A percentile compares a stretch with the other conserved stretches of the same genome.
phyloP scores from a whole-genome alignment of 371 early-diverging fungal species.

The Mortierella sp. region DNA sequence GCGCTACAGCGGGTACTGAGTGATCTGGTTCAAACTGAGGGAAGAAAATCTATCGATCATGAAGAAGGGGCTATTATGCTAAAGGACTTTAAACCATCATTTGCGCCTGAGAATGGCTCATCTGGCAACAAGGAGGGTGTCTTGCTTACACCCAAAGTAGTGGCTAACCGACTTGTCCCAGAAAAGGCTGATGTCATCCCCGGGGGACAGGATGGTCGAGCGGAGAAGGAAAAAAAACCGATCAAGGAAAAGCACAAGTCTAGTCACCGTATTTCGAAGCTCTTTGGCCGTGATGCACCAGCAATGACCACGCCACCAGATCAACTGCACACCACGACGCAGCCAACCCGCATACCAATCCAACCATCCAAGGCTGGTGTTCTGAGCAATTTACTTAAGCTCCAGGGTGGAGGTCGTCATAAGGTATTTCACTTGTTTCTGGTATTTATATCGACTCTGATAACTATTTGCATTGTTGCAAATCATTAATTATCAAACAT shows the following conservation, averaged over 20 bases:
- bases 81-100: slow-evolving; percentile 18
- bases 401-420: slow-evolving; percentile 38
- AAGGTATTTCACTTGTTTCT: slow-evolving; percentile 26
- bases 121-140: slow-evolving; percentile 20
- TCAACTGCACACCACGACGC: background rate
- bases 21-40: slow-evolving; percentile 36
- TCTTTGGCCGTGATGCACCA: slow-evolving; percentile 25
- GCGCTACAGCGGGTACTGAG: slow-evolving; percentile 29
- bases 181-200: slow-evolving; percentile 22
- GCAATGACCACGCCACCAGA: background rate
- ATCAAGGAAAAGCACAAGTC: slow-evolving; percentile 28
- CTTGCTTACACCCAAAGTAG: slow-evolving; percentile 34
- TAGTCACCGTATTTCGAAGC: slow-evolving; percentile 32
- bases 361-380: slow-evolving; percentile 63
- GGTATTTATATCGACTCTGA: background rate
- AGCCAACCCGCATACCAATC: slow-evolving; percentile 2
- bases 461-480: no score
- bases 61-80: slow-evolving; percentile 33
- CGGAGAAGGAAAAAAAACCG: slow-evolving; percentile 18
- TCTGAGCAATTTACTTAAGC: slow-evolving; percentile 62
- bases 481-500: background rate
- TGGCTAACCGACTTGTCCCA: slow-evolving; percentile 35
- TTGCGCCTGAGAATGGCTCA: slow-evolving; percentile 7
- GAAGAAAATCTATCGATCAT: slow-evolving; percentile 11
- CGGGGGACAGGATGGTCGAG: background rate